Evolutionary conservation across 2,329 filamentous ascomycete genomes (phyloP).

Genomic region (Fusarium sp.): DNA sequence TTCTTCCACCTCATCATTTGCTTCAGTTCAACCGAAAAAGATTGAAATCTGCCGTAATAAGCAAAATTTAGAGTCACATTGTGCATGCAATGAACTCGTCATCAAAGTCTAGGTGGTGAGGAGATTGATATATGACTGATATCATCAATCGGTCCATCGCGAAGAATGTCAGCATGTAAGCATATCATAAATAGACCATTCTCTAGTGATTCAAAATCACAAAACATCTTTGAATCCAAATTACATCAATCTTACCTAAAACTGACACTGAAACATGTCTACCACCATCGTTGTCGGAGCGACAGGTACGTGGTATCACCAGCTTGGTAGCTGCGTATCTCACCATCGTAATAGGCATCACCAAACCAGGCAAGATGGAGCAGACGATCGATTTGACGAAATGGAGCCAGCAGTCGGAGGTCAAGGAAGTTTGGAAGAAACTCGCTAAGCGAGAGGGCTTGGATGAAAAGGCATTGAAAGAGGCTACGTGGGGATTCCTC

Average conservation of each 20-base stretch:
- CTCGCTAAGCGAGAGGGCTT: neutral
- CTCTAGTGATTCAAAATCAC: no score
- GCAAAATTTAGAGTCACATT: neutral
- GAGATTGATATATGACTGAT: neutral
- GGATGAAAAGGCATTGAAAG: neutral
- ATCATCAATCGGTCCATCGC: neutral
- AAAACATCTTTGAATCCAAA: no score
- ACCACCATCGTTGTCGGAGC: constrained; percentile 12
- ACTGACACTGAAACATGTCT: neutral
- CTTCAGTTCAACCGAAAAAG: neutral
- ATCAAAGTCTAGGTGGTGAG: neutral
- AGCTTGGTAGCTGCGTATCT: neutral
- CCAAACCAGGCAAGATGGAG: neutral
- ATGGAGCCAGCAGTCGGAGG: neutral
- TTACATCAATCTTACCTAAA: neutral
- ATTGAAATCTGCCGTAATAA: neutral
- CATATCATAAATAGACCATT: no score
- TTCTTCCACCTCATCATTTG: neutral
- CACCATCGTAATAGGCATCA: neutral
- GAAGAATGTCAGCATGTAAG: neutral
- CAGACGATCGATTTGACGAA: neutral
- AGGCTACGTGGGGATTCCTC: constrained; percentile 3
- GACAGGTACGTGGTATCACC: neutral
- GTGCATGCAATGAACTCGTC: neutral
- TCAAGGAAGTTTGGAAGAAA: neutral